Evolutionary conservation across 768 basidiomycete genomes (phyloP).

Genomic region (Tricholoma hemisulphureum): DNA sequence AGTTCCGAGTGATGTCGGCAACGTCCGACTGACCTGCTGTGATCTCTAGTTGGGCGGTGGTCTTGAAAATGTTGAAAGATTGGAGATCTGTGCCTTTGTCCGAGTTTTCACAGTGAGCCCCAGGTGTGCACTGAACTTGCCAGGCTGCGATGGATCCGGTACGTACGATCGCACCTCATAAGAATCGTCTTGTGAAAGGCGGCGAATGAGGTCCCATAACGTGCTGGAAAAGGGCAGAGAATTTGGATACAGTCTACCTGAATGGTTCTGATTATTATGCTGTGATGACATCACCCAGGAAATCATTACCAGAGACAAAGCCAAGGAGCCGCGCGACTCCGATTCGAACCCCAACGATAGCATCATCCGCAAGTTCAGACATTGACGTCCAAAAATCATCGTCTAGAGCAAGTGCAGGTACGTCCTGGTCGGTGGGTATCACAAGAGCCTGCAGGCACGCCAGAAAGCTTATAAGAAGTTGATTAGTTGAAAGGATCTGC

Average conservation of each 20-base stretch:
- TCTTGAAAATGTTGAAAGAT: slow-evolving; percentile 37
- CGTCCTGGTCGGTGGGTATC: slow-evolving; percentile 31
- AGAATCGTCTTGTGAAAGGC: slow-evolving; percentile 54
- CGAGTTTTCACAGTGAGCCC: background rate
- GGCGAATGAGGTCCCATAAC: slow-evolving; percentile 40
- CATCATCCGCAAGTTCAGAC: slow-evolving; percentile 56
- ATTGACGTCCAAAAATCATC: slow-evolving; percentile 57
- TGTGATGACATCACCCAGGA: slow-evolving; percentile 1
- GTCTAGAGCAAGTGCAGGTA: slow-evolving; percentile 38
- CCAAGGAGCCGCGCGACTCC: slow-evolving; percentile 76
- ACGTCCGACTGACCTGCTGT: background rate
- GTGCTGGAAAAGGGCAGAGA: slow-evolving; percentile 31
- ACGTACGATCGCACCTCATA: slow-evolving; percentile 64
- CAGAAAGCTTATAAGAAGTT: slow-evolving; percentile 55
- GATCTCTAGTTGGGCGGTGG: slow-evolving; percentile 26
- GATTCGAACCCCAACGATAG: slow-evolving; percentile 81
- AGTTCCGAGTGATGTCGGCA: background rate
- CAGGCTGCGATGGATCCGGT: slow-evolving; percentile 25
- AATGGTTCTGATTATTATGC: slow-evolving; percentile 6
- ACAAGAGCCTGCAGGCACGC: slow-evolving; percentile 69
- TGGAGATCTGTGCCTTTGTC: background rate
- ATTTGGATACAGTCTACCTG: slow-evolving; percentile 30
- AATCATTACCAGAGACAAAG: slow-evolving; percentile 44
- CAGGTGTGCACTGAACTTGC: background rate
- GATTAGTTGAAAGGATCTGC: slow-evolving; percentile 2